Base-by-base conservation (phyloP, 108 stramenopile species). In the Skeletonema tropicum region DNA sequence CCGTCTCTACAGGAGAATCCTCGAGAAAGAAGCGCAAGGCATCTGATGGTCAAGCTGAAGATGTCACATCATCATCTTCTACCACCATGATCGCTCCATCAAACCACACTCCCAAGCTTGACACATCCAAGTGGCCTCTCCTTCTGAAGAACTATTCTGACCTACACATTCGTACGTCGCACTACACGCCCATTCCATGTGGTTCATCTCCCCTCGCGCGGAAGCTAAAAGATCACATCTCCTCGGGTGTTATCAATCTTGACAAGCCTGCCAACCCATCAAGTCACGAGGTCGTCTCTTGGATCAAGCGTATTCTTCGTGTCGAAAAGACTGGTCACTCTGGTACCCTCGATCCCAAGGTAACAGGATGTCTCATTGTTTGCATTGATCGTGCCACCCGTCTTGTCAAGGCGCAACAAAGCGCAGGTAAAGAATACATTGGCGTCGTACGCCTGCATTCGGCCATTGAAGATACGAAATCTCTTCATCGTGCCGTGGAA, bases 351-450 rank as follows among this genome's bases (percentile, higher is more conserved):
- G 99, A 99, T 84, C 99, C 99, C 23, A 99, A 99, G 86, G 99
- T 99, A 12, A 99, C 99, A 0, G 99, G 99, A 21, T 99, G 99
- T 86, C 85, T 99, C 52, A 99, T 99, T 76, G 99, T 99, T n/a
- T 99, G 99, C 81, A 89, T 99, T 68, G 98, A 99, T 86, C 92
- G 99, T 10, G 98, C 98, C 71, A 99, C 99, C 12, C 92, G 99
- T 21, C 79, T 99, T 32, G 99, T 98, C 74, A 99, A 99, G 88
- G 94, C 98, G 15, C 99, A 99, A 83, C 99, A 99, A 80, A 79
- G 80, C 26, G 99, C 99, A 2, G 99, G 99, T 9, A 99, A 99
- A 79, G 97, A 98, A 82, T 99, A 99, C 85, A 88, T 99, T 9
- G 97, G 94, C 42, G 92, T 99, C n/a, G 97, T 98, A 14, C 94